Evolutionary conservation across 257 asterid genomes (phyloP).

Genomic region (Nicotiana benthamiana): DNA sequence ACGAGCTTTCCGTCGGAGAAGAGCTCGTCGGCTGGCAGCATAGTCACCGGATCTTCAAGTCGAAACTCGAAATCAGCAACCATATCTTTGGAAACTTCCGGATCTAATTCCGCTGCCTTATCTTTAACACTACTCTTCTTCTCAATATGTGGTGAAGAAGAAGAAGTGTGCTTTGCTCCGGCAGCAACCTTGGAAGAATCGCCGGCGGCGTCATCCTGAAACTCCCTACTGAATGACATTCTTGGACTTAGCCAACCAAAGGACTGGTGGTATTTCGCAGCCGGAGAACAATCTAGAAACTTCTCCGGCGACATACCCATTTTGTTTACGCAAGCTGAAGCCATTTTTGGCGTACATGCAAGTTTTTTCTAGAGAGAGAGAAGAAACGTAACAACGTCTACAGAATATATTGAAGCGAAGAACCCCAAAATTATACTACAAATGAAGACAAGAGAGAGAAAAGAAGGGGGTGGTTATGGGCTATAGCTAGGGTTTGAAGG

Average conservation of each 20-base stretch:
- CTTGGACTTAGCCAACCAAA: conserved; percentile 47
- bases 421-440: background rate
- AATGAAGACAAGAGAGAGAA: background rate
- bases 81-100: conserved; percentile 35
- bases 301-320: conserved; percentile 43
- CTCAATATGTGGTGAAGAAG: background rate
- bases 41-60: conserved; percentile 68
- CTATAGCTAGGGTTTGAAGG: conserved; percentile 12
- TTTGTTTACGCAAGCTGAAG: conserved; percentile 58
- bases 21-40: conserved; percentile 94
- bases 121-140: conserved; percentile 11
- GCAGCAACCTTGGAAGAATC: conserved; percentile 13
- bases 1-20: conserved; percentile 81
- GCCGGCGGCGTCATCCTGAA: conserved; percentile 7
- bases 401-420: background rate
- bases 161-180: conserved; percentile 10
- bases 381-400: background rate
- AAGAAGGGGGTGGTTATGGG: no score
- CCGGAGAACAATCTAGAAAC: conserved; percentile 38
- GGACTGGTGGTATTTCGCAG: conserved; percentile 25
- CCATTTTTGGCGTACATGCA: conserved; percentile 35
- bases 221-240: conserved; percentile 29
- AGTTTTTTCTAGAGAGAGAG: background rate
- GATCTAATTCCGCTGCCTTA: conserved; percentile 45
- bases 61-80: conserved; percentile 74